Evolutionary conservation across 768 basidiomycete genomes (phyloP).

Genomic region (Tylopilus cervinicoccineus): DNA sequence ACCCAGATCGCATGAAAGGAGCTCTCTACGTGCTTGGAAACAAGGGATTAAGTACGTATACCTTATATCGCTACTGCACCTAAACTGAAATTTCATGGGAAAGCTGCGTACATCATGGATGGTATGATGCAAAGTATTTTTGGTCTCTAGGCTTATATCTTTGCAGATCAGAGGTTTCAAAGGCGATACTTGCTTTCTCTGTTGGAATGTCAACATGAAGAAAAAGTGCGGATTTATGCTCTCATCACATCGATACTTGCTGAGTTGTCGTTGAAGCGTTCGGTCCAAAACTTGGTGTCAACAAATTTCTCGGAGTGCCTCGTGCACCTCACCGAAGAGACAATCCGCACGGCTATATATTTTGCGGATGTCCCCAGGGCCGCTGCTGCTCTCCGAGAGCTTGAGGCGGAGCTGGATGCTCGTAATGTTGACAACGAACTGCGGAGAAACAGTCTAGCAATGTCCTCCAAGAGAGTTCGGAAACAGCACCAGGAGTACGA

Average conservation of each 20-base stretch:
- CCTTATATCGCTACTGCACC: background rate
- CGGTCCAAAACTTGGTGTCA: constrained; percentile 22
- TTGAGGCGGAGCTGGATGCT: constrained; percentile 49
- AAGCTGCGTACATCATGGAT: constrained; percentile 65
- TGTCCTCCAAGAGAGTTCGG: constrained; percentile 38
- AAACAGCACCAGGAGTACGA: constrained; percentile 45
- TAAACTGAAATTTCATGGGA: constrained; percentile 9
- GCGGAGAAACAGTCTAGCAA: constrained; percentile 41
- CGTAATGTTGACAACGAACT: constrained; percentile 40
- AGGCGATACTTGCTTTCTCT: constrained; percentile 57
- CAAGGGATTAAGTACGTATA: constrained; percentile 57
- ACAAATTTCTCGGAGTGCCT: constrained; percentile 60
- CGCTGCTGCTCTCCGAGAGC: constrained; percentile 41
- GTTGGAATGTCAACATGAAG: constrained; percentile 77
- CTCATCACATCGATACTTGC: constrained; percentile 42
- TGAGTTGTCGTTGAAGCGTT: constrained; percentile 31
- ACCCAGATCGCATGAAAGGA: constrained; percentile 94
- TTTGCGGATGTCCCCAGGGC: constrained; percentile 46
- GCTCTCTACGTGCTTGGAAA: constrained; percentile 79
- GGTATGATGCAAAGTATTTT: constrained; percentile 40
- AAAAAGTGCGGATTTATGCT: constrained; percentile 53
- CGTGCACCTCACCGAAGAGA: constrained; percentile 58
- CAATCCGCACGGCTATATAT: constrained; percentile 60
- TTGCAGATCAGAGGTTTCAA: constrained; percentile 52
- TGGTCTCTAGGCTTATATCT: constrained; percentile 8